Evolutionary conservation across 345 rosid species (phyloP).

Genomic region (Reutealis trisperma): DNA sequence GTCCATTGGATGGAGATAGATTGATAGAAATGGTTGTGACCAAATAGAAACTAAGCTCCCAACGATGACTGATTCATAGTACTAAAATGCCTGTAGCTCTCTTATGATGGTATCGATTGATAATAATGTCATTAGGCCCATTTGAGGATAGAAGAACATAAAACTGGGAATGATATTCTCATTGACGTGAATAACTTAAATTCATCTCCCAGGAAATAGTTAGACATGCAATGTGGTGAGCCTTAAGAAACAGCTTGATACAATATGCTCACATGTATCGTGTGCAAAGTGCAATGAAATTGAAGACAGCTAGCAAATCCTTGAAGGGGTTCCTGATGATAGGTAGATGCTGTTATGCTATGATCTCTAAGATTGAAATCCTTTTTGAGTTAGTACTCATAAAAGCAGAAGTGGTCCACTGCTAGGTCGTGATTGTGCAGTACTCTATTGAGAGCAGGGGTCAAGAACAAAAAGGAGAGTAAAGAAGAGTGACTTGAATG

Average conservation of each 20-base stretch:
- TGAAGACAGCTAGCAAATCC: constrained; percentile 39
- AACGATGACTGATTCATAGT: neutral
- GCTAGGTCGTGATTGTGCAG: neutral
- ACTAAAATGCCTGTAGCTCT: neutral
- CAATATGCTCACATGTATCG: constrained; percentile 17
- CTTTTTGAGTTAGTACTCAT: constrained; percentile 3
- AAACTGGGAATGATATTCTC: neutral
- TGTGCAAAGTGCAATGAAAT: constrained; percentile 18
- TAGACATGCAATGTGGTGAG: constrained; percentile 5
- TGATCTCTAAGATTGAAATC: neutral
- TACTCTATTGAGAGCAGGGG: neutral
- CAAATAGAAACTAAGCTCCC: neutral
- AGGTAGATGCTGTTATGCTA: neutral
- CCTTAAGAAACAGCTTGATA: constrained; percentile 8
- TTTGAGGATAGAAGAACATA: neutral
- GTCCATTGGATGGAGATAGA: neutral
- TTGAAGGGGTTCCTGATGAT: constrained; percentile 15
- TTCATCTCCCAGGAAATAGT: constrained; percentile 1
- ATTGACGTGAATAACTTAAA: neutral
- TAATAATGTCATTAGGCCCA: neutral
- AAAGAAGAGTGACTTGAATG: constrained; percentile 1
- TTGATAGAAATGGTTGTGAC: neutral
- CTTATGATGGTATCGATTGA: neutral
- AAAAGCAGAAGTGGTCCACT: constrained; percentile 6
- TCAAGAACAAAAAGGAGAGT: constrained; percentile 1